Percentiles rank a stretch among this genome's conserved stretches.
These are phyloP conservation scores for Exophiala spinifera DNA, from an alignment of 2,329 filamentous ascomycete species.

Conservation along the genomic window DNA sequence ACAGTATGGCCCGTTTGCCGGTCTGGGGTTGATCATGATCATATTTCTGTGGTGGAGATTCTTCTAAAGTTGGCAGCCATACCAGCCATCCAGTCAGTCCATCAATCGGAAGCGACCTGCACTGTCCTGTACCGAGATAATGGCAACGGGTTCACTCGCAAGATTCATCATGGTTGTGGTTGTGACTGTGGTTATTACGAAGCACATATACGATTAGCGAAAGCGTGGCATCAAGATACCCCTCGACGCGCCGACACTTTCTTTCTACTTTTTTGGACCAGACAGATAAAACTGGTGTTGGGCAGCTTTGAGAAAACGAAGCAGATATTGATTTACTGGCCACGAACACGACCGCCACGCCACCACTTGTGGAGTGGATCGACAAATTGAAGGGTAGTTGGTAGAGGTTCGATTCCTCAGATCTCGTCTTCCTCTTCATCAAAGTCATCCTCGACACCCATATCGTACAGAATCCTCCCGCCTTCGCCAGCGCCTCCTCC, in stretches of 20 bases:
- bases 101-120: too few species aligned
- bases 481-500: conserved; percentile 74
- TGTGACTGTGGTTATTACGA: neutral
- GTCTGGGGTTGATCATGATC: conserved; percentile 74
- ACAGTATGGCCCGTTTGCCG: conserved; percentile 83
- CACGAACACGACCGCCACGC: too few species aligned
- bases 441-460: conserved; percentile 95
- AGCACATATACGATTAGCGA: neutral
- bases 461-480: conserved; percentile 91
- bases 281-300: neutral
- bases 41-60: conserved; percentile 91
- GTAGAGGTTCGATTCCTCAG: too few species aligned
- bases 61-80: conserved; percentile 54
- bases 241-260: neutral
- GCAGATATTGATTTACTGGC: neutral
- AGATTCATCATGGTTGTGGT: neutral
- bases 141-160: neutral
- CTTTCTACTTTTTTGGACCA: neutral
- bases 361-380: too few species aligned
- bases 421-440: conserved; percentile 95
- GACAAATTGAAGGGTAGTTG: too few species aligned
- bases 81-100: too few species aligned
- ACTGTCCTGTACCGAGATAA: too few species aligned
- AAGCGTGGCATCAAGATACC: conserved; percentile 1
- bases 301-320: neutral